Percentiles rank a stretch among this genome's conserved stretches.
Evolutionary conservation across 768 basidiomycete species (phyloP).

Genomic region (Termitomyces sp.): DNA sequence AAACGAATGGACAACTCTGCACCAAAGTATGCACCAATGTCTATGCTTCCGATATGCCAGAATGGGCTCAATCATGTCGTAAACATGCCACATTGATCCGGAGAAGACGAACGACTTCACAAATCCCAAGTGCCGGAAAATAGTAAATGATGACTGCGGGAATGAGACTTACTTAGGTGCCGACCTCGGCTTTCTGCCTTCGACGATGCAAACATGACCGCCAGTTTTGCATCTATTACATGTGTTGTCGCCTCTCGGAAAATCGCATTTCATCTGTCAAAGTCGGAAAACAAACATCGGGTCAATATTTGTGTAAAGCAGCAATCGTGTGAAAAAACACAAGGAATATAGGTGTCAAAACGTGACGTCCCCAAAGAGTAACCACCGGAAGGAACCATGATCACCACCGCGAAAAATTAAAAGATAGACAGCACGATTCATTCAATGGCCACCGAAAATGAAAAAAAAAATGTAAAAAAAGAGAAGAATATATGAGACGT

Average conservation of each 20-base stretch:
- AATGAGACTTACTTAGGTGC: conserved; percentile 69
- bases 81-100: conserved; percentile 11
- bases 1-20: conserved; percentile 9
- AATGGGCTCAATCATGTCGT: conserved; percentile 5
- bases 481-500: conserved; percentile 10
- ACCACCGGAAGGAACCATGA: conserved; percentile 6
- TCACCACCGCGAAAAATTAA: conserved; percentile 9
- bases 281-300: neutral
- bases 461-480: conserved; percentile 1
- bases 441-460: conserved; percentile 8
- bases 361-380: conserved; percentile 1
- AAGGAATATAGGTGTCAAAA: neutral
- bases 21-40: conserved; percentile 6
- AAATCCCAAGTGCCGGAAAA: conserved; percentile 11
- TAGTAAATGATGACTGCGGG: conserved; percentile 12
- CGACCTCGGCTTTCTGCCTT: conserved; percentile 73
- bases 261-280: conserved; percentile 82
- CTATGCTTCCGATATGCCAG: conserved; percentile 7
- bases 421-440: conserved; percentile 11
- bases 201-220: conserved; percentile 76
- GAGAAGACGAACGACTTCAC: neutral
- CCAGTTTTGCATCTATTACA: conserved; percentile 72
- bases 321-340: neutral
- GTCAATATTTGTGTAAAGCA: neutral
- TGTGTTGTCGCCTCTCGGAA: conserved; percentile 64